Evolutionary conservation across 2,329 filamentous ascomycete genomes (phyloP).

Genomic region (Aspergillus melleus): DNA sequence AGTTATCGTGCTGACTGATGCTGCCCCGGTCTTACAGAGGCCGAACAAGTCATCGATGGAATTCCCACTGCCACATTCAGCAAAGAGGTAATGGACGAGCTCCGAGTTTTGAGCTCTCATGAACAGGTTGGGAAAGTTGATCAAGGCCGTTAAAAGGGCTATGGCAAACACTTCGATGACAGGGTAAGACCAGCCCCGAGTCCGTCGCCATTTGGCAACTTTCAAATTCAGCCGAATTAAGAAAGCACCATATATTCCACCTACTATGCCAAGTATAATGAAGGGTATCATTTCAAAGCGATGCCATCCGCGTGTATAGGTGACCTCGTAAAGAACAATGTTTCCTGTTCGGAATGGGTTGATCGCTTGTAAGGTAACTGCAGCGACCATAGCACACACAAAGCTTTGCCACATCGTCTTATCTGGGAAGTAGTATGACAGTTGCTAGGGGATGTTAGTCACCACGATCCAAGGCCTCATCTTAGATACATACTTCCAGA

Average conservation of each 20-base stretch:
- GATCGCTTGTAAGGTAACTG: constrained; percentile 85
- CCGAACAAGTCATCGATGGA: constrained; percentile 83
- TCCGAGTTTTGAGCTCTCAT: constrained; percentile 92
- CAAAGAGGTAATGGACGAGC: constrained; percentile 86
- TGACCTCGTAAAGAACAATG: constrained; percentile 93
- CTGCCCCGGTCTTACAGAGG: constrained; percentile 83
- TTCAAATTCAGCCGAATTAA: constrained; percentile 95
- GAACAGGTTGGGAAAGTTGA: constrained; percentile 96
- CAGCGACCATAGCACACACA: constrained; percentile 98
- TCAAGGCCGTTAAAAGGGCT: constrained; percentile 76
- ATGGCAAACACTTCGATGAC: constrained; percentile 78
- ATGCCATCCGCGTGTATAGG: constrained; percentile 89
- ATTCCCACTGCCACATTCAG: constrained; percentile 71
- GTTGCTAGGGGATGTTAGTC: constrained; percentile 55
- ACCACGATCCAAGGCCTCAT: background rate
- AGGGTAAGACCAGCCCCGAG: constrained; percentile 68
- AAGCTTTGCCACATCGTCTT: constrained; percentile 99
- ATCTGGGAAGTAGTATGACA: constrained; percentile 97
- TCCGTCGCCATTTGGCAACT: constrained; percentile 77
- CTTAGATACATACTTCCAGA: constrained; percentile 67
- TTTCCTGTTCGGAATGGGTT: constrained; percentile 96
- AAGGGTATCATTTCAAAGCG: constrained; percentile 92
- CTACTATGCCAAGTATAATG: constrained; percentile 78
- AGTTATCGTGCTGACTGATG: constrained; percentile 77
- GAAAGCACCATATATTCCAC: constrained; percentile 89